These are phyloP conservation scores for Backusella tuberculispora DNA, from an alignment of 192 early-diverging fungal genomes.

Conservation along the genomic window DNA sequence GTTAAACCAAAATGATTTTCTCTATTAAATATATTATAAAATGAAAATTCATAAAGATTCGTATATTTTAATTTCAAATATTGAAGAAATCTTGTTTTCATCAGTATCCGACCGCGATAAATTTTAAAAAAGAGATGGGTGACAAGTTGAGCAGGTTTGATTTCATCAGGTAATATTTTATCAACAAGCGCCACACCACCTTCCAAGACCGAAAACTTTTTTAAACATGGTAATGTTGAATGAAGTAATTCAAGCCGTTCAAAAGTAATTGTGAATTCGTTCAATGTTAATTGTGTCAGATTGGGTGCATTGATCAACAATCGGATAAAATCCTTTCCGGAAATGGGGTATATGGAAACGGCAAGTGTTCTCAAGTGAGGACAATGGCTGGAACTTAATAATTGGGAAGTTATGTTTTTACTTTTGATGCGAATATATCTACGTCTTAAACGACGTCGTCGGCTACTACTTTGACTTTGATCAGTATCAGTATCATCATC, in stretches of 20 bases:
- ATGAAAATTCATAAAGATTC: background rate
- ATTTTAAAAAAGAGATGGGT: background rate
- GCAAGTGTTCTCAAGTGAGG: background rate
- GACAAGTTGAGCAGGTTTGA: background rate
- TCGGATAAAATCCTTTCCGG: background rate
- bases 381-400: background rate
- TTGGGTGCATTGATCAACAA: background rate
- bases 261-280: background rate
- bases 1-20: background rate
- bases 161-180: background rate
- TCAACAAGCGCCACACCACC: background rate
- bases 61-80: background rate
- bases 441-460: background rate
- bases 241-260: background rate
- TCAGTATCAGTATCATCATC: background rate
- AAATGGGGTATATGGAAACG: conserved; percentile 1
- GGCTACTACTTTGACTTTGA: background rate
- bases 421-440: background rate
- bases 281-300: background rate
- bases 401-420: background rate
- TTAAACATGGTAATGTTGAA: background rate
- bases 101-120: background rate
- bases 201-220: background rate
- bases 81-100: background rate
- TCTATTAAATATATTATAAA: background rate